Base-by-base conservation (phyloP, 1,284 basidiomycete genomes). In the Uromyces viciae-fabae region DNA sequence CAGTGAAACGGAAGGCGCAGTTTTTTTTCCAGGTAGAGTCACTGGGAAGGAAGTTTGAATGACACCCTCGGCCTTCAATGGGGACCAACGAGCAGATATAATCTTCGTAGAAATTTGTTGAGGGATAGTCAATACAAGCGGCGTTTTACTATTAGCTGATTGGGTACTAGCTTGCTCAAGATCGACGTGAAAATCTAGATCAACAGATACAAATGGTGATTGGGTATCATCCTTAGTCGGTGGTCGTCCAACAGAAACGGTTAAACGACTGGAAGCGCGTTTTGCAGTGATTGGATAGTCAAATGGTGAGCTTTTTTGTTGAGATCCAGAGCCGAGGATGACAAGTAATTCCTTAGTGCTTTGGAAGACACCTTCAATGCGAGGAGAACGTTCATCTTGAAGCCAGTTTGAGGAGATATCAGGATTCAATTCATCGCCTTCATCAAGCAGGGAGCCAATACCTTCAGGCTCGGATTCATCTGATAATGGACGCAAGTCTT, bases 391-490 rank as follows among this genome's bases (percentile, higher is more conserved):
- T 72, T 79, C 68, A 62, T 79, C 54, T 49, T 79, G 49, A 72
- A 40, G 28, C 77, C 77, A 79, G 42, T 79, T 1, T 31, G 11
- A 14, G 52, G n/a, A 25, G 60, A 36, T 33, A 19, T 31, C 28
- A 28, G 40, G 40, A 38, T 66, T 54, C n/a, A 38, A 33, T 9
- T 60, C 66, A 58, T 62, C 68, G 11, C 72, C 77, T 72, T 72
- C 68, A 46, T 58, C 64, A 43, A 56, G 62, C 36, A 72, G 17
- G 25, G 38, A 25, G n/a, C n/a, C n/a, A 71, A 69, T 58, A 31
- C 66, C 66, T 56, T 79, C 77, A 72, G 77, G 77, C 62, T 79
- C 77, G n/a, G 77, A 79, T 60, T 79, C 77, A 69, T 79, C 77
- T 22, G 77, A 71, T 19, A 79, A 43, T 25, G 77, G 68, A 19